A percentile compares a stretch with the other conserved stretches of the same genome.
Conservation (phyloP, 2,329 filamentous ascomycete genomes). For the Sarocladium strictum region DNA sequence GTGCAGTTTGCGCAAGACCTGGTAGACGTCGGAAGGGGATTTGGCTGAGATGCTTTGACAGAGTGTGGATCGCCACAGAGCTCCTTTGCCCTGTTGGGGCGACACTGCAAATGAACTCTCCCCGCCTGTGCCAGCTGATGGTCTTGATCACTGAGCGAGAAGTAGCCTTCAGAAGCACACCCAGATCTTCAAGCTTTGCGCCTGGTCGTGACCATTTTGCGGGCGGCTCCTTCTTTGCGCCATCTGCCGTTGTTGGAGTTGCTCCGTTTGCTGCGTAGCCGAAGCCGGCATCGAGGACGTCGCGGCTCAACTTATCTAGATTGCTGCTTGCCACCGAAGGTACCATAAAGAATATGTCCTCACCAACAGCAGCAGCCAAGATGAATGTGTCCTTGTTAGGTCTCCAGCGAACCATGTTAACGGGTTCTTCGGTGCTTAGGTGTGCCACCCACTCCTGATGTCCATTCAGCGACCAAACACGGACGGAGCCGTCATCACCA, state of each 20-base stretch:
- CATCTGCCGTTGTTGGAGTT: conserved; percentile 45
- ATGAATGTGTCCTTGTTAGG: conserved; percentile 76
- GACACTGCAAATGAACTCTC: conserved; percentile 91
- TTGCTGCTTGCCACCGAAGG: conserved; percentile 69
- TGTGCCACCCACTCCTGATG: conserved; percentile 82
- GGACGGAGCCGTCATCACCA: conserved; percentile 87
- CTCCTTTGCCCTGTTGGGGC: conserved; percentile 72
- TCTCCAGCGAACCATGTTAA: conserved; percentile 85
- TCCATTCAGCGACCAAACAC: conserved; percentile 87
- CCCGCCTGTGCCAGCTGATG: conserved; percentile 87
- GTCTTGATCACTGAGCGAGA: conserved; percentile 78
- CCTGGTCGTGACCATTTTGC: conserved; percentile 82
- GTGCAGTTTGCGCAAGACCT: conserved; percentile 75
- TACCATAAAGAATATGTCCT: conserved; percentile 79
- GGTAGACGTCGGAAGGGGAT: conserved; percentile 79
- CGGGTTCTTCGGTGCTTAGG: conserved; percentile 69
- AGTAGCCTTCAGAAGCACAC: conserved; percentile 74
- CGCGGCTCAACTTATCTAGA: conserved; percentile 66
- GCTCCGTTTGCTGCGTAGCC: conserved; percentile 74
- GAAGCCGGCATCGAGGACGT: conserved; percentile 81
- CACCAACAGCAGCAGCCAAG: conserved; percentile 76
- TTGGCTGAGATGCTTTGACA: conserved; percentile 92
- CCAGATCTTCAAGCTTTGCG: conserved; percentile 64
- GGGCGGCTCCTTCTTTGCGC: conserved; percentile 64
- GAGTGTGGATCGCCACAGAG: conserved; percentile 88